Percentiles rank a stretch among this genome's conserved stretches.
Conservation (phyloP, 2,329 filamentous ascomycete genomes). For the Alternaria conjuncta region DNA sequence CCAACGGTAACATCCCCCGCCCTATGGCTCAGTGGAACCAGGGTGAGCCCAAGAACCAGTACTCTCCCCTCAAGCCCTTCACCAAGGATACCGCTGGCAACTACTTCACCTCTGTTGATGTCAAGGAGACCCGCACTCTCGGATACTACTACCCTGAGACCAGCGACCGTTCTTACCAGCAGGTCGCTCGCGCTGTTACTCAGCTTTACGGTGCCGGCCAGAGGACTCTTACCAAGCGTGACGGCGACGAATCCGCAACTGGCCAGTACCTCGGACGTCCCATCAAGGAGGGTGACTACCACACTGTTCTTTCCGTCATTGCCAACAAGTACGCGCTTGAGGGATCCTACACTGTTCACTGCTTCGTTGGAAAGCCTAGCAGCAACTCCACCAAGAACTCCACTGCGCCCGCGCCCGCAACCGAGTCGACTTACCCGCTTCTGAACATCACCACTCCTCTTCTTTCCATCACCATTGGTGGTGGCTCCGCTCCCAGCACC, state of each 20-base stretch:
- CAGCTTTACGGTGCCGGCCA: conserved; percentile 50
- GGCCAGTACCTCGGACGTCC: conserved; percentile 42
- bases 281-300: conserved; percentile 44
- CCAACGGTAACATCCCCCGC: conserved; percentile 48
- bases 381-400: conserved; percentile 34
- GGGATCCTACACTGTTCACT: conserved; percentile 47
- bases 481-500: conserved; percentile 17
- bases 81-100: conserved; percentile 46
- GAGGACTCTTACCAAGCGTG: conserved; percentile 39
- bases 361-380: conserved; percentile 42
- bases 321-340: conserved; percentile 44
- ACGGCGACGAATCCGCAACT: conserved; percentile 7
- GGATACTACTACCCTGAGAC: conserved; percentile 49
- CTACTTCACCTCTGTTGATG: conserved; percentile 53
- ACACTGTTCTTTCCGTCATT: conserved; percentile 41
- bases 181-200: conserved; percentile 37
- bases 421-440: conserved; percentile 12
- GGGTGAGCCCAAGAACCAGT: conserved; percentile 56
- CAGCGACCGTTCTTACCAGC: conserved; percentile 23
- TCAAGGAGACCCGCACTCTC: conserved; percentile 51
- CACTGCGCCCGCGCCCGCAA: conserved; percentile 6
- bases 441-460: conserved; percentile 26
- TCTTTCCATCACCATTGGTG: not conserved
- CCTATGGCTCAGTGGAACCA: conserved; percentile 51
- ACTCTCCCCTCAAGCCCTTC: conserved; percentile 54